phyloP scores from a whole-genome alignment of 2,329 filamentous ascomycete species.

The Fusarium sp. region DNA sequence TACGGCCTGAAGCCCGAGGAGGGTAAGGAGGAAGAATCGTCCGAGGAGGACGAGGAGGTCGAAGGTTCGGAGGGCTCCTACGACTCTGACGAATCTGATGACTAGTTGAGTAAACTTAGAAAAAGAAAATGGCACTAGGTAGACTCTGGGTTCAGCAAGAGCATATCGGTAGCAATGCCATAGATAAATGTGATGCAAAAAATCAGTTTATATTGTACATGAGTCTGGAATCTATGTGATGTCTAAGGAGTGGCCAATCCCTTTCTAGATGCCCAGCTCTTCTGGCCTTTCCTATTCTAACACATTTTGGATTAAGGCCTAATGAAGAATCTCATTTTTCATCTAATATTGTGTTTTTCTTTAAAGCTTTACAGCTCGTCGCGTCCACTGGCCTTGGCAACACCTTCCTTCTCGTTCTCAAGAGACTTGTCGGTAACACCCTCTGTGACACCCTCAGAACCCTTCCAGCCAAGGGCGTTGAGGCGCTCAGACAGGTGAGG shows the following conservation, averaged over 20 bases:
- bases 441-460: slow-evolving; percentile 62
- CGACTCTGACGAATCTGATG: slow-evolving; percentile 49
- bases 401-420: slow-evolving; percentile 54
- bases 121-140: slow-evolving; percentile 23
- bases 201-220: slow-evolving; percentile 43
- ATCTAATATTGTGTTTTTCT: slow-evolving; percentile 14
- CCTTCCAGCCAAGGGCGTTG: slow-evolving; percentile 89
- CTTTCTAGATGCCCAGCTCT: slow-evolving; percentile 26
- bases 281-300: slow-evolving; percentile 23
- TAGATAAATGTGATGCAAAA: slow-evolving; percentile 30
- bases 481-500: slow-evolving; percentile 95
- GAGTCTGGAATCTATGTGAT: slow-evolving; percentile 34
- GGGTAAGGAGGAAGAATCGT: slow-evolving; percentile 66
- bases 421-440: slow-evolving; percentile 57
- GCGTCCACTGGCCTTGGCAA: slow-evolving; percentile 78
- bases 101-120: slow-evolving; percentile 34
- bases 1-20: slow-evolving; percentile 83
- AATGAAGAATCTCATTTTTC: slow-evolving; percentile 3
- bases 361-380: slow-evolving; percentile 72
- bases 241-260: slow-evolving; percentile 15
- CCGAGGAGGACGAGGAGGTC: slow-evolving; percentile 60
- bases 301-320: background rate
- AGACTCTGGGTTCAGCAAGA: slow-evolving; percentile 31
- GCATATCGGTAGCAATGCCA: slow-evolving; percentile 42
- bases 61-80: slow-evolving; percentile 51